These are phyloP conservation scores for Euphrasia arctica DNA, from an alignment of 305 asterid species.

Conservation along the genomic window DNA sequence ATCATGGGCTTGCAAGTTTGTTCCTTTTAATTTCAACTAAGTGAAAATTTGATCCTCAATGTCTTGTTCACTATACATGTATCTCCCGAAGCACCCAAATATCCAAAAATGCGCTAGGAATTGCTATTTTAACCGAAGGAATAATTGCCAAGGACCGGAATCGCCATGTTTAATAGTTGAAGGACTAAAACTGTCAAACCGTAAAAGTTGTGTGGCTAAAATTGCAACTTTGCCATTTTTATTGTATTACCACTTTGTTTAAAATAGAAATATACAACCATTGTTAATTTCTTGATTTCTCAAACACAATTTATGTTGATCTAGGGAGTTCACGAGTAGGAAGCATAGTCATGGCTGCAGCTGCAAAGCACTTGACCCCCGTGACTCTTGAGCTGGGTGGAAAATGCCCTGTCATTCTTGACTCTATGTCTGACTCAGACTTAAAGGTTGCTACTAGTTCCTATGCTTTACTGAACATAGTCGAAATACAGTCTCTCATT, in stretches of 20 bases:
- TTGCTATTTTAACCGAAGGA: too few relatives aligned
- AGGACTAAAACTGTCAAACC: too few relatives aligned
- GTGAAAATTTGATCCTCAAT: too few relatives aligned
- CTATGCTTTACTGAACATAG: not conserved
- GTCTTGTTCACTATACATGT: too few relatives aligned
- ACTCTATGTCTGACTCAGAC: conserved; percentile 53
- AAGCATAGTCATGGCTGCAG: conserved; percentile 72
- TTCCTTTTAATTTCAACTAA: too few relatives aligned
- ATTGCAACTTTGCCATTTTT: not conserved
- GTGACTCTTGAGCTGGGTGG: conserved; percentile 95
- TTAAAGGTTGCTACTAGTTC: conserved; percentile 43
- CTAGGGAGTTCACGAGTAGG: conserved; percentile 81
- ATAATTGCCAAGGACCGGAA: too few relatives aligned
- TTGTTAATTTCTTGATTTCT: not conserved
- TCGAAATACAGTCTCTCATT: not conserved
- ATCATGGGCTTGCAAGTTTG: not conserved
- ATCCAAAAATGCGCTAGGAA: too few relatives aligned
- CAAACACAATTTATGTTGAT: conserved; percentile 15
- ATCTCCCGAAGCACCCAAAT: too few relatives aligned
- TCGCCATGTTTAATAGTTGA: too few relatives aligned
- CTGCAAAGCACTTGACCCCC: conserved; percentile 91
- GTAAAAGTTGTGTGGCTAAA: not conserved
- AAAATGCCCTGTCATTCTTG: conserved; percentile 81
- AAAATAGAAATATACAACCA: not conserved
- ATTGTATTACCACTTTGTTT: not conserved